A percentile compares a stretch with the other conserved stretches of the same genome.
phyloP scores from a whole-genome alignment of 106 monocot species.

The Iris macrosiphon region DNA sequence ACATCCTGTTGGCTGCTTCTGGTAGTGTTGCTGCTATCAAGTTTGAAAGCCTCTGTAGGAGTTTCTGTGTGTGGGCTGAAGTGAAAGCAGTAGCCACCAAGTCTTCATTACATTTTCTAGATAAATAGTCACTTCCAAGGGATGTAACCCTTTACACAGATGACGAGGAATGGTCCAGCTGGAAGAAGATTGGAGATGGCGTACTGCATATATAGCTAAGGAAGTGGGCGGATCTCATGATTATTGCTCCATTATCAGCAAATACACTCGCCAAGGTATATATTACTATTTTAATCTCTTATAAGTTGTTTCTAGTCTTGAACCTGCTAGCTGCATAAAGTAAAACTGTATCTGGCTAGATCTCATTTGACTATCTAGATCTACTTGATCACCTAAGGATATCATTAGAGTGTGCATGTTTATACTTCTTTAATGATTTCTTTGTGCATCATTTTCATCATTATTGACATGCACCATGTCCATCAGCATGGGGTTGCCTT shows the following conservation, averaged over 20 bases:
- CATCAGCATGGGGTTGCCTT: too few relatives aligned
- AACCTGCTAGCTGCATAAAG: too few relatives aligned
- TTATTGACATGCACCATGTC: too few relatives aligned
- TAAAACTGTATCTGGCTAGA: too few relatives aligned
- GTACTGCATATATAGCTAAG: conserved; percentile 88
- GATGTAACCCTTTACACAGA: conserved; percentile 70
- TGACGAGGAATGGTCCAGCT: conserved; percentile 83
- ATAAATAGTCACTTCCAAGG: conserved; percentile 51
- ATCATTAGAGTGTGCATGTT: too few relatives aligned
- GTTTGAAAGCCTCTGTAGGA: conserved; percentile 70
- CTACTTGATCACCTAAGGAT: too few relatives aligned
- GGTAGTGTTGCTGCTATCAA: conserved; percentile 96
- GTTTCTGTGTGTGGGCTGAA: conserved; percentile 85
- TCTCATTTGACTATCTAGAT: too few relatives aligned
- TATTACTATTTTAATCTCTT: too few relatives aligned
- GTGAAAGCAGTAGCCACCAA: conserved; percentile 86
- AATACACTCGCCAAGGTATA: conserved; percentile 91
- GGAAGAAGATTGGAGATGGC: conserved; percentile 81
- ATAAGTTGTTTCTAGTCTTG: too few relatives aligned
- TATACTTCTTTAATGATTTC: too few relatives aligned
- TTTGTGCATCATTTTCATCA: too few relatives aligned
- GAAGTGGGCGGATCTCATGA: conserved; percentile 91
- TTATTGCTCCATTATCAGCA: conserved; percentile 88
- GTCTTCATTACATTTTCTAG: conserved; percentile 70
- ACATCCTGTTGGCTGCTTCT: conserved; percentile 79